Percentiles rank a stretch among this genome's conserved stretches.
Conservation (phyloP, 2,329 filamentous ascomycete species). For the Sporothrix variecibatus region DNA sequence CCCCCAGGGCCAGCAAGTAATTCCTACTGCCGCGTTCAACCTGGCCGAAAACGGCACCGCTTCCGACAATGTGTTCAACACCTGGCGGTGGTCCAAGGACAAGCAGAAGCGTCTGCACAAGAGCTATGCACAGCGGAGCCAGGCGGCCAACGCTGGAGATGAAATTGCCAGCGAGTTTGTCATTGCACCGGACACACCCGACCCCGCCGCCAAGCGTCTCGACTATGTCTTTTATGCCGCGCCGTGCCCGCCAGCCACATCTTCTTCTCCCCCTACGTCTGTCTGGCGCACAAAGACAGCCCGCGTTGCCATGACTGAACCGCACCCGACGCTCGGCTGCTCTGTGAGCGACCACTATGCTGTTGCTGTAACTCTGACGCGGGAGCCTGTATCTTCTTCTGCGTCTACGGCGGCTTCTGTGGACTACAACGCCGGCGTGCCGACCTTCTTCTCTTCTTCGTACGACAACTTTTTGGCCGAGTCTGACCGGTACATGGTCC, state of each 20-base stretch:
- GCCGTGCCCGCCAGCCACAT: constrained; percentile 24
- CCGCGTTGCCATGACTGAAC: constrained; percentile 76
- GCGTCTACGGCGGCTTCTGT: neutral
- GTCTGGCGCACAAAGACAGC: constrained; percentile 71
- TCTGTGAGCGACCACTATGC: constrained; percentile 95
- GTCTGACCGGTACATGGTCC: constrained; percentile 65
- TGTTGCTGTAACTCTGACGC: constrained; percentile 73
- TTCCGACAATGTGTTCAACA: constrained; percentile 83
- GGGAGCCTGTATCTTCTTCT: neutral
- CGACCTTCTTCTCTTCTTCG: constrained; percentile 24
- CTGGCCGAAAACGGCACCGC: constrained; percentile 80
- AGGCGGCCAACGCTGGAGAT: neutral
- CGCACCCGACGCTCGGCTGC: constrained; percentile 78
- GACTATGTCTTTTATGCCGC: constrained; percentile 80
- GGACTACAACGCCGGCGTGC: neutral
- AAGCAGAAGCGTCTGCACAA: constrained; percentile 28
- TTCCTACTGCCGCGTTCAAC: constrained; percentile 78
- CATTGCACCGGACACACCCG: constrained; percentile 60
- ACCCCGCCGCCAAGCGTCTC: constrained; percentile 78
- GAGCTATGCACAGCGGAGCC: constrained; percentile 6
- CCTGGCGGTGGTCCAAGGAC: constrained; percentile 77
- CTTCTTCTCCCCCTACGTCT: constrained; percentile 56
- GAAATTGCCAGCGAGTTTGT: constrained; percentile 16
- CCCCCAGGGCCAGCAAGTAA: constrained; percentile 28
- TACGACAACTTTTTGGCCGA: constrained; percentile 71